Conservation (phyloP, 2,329 filamentous ascomycete species). For the Fusarium sp. region DNA sequence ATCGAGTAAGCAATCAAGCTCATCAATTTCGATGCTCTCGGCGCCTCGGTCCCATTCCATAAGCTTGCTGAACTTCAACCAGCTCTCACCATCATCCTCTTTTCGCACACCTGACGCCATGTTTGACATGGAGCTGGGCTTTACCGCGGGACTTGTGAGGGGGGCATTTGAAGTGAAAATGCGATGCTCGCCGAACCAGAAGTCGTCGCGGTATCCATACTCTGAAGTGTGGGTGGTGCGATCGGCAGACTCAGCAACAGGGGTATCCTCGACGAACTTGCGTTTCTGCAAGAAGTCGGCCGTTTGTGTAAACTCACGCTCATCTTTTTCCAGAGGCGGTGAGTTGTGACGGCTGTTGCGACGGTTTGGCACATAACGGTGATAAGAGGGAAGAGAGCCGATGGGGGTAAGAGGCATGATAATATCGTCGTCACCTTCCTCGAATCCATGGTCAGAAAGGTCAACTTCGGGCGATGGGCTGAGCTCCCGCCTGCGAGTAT, state of each 20-base stretch:
- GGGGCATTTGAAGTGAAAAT: slow-evolving; percentile 55
- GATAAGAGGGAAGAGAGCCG: slow-evolving; percentile 69
- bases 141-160: slow-evolving; percentile 67
- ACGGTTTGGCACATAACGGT: slow-evolving; percentile 52
- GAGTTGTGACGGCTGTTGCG: slow-evolving; percentile 74
- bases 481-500: slow-evolving; percentile 75
- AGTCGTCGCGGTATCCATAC: slow-evolving; percentile 59
- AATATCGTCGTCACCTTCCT: slow-evolving; percentile 74
- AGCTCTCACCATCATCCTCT: slow-evolving; percentile 55
- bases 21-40: slow-evolving; percentile 90
- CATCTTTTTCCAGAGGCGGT: slow-evolving; percentile 91
- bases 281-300: slow-evolving; percentile 83
- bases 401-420: slow-evolving; percentile 71
- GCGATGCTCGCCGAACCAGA: slow-evolving; percentile 64
- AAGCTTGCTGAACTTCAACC: slow-evolving; percentile 56
- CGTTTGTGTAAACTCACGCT: slow-evolving; percentile 96
- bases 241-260: slow-evolving; percentile 47
- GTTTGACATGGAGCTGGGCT: slow-evolving; percentile 46
- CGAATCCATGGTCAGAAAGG: slow-evolving; percentile 86
- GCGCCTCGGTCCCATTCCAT: slow-evolving; percentile 76
- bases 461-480: slow-evolving; percentile 96
- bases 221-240: slow-evolving; percentile 48
- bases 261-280: slow-evolving; percentile 63
- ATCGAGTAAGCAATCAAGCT: slow-evolving; percentile 88
- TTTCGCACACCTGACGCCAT: slow-evolving; percentile 48